Evolutionary conservation across 1,139 yeast genomes (phyloP).

Genomic region (Pichia sp.): DNA sequence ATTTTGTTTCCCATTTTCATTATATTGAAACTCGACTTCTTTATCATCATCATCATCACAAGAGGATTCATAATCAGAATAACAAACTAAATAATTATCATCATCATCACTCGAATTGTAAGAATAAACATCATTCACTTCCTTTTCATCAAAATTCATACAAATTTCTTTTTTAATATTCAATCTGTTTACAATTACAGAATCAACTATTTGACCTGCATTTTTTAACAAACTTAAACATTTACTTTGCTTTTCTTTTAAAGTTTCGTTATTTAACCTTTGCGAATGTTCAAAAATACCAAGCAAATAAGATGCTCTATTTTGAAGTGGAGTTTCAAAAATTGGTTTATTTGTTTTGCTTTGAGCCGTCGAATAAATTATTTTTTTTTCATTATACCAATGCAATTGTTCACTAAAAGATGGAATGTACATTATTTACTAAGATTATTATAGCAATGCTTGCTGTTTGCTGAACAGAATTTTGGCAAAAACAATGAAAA

Average conservation of each 20-base stretch:
- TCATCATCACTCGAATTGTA: background rate
- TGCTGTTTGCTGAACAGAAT: background rate
- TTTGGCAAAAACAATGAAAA: background rate
- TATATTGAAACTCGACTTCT: background rate
- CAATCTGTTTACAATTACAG: background rate
- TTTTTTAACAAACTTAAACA: background rate
- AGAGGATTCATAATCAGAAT: background rate
- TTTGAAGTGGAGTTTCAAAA: background rate
- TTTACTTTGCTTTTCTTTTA: background rate
- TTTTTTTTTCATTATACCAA: slow-evolving; percentile 13
- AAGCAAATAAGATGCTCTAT: background rate
- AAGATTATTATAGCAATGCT: background rate
- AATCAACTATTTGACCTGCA: background rate
- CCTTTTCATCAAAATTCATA: background rate
- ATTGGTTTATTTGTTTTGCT: background rate
- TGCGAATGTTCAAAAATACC: background rate
- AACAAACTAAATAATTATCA: background rate
- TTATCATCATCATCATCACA: background rate
- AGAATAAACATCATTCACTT: background rate
- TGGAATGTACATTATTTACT: background rate
- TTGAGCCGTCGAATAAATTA: background rate
- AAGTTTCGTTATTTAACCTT: background rate
- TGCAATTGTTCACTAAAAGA: background rate
- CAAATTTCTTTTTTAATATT: background rate
- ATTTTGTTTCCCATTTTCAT: background rate